These are phyloP conservation scores for Phyllosticta citriasiana DNA, from an alignment of 2,329 filamentous ascomycete species.

Conservation along the genomic window DNA sequence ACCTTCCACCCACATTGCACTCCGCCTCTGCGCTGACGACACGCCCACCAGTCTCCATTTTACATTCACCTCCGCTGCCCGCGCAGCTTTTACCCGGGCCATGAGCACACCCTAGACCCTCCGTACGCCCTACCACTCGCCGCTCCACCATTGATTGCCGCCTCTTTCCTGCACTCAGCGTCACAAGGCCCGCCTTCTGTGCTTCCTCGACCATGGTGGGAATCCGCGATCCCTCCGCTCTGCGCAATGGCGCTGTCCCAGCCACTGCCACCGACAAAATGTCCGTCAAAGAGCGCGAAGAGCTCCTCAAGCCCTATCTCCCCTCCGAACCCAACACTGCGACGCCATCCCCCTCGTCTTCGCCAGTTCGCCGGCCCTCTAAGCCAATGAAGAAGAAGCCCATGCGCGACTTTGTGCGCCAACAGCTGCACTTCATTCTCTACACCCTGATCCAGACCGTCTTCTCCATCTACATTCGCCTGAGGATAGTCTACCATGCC, in stretches of 20 bases:
- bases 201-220: slow-evolving; percentile 14
- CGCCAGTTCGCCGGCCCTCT: slow-evolving; percentile 1
- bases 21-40: neutral
- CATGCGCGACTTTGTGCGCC: slow-evolving; percentile 51
- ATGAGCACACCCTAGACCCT: neutral
- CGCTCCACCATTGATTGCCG: neutral
- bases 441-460: slow-evolving; percentile 65
- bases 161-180: neutral
- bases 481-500: slow-evolving; percentile 69
- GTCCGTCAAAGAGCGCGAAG: slow-evolving; percentile 38
- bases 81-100: neutral
- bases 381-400: slow-evolving; percentile 14
- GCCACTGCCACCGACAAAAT: slow-evolving; percentile 30
- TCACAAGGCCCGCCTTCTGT: neutral
- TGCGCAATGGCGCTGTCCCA: slow-evolving; percentile 25
- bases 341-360: neutral
- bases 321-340: slow-evolving; percentile 26
- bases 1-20: neutral
- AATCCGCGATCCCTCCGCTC: slow-evolving; percentile 21
- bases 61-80: neutral
- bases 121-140: neutral
- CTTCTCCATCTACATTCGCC: slow-evolving; percentile 80
- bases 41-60: neutral
- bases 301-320: slow-evolving; percentile 42
- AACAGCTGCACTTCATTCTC: slow-evolving; percentile 55